Evolutionary conservation across 352 stramenopile species (phyloP).

Genomic region (Globisporangium nunn): DNA sequence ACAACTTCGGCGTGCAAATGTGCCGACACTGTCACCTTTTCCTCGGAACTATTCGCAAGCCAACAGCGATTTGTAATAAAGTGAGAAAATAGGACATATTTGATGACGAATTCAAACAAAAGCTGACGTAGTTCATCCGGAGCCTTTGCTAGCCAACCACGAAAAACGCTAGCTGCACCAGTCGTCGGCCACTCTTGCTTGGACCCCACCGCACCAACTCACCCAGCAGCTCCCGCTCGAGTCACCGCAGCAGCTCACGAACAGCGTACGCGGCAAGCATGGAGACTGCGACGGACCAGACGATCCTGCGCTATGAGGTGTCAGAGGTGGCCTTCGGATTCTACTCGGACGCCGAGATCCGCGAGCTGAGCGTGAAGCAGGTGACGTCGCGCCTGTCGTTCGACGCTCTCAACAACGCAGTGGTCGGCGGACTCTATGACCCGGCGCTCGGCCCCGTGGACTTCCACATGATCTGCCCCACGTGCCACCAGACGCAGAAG

Average conservation of each 20-base stretch:
- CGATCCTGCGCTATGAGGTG: conserved; percentile 88
- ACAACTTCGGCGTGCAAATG: no score
- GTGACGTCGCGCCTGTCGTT: conserved; percentile 94
- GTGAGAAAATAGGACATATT: no score
- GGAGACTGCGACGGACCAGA: conserved; percentile 86
- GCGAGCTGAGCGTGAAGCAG: conserved; percentile 94
- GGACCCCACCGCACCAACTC: no score
- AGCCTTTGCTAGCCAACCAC: no score
- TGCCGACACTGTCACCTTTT: no score
- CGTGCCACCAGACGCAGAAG: conserved; percentile 93
- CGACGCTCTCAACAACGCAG: conserved; percentile 91
- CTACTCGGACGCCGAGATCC: conserved; percentile 97
- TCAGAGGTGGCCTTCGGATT: conserved; percentile 92
- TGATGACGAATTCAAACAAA: no score
- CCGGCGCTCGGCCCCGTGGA: conserved; percentile 91
- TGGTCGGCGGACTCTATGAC: conserved; percentile 97
- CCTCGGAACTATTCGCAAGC: no score
- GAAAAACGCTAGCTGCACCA: no score
- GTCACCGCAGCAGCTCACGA: not conserved
- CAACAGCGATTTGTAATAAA: no score
- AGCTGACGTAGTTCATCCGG: no score
- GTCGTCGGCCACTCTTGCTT: no score
- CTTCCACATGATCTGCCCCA: conserved; percentile 89
- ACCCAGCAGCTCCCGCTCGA: no score
- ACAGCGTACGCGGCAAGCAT: conserved; percentile 20